phyloP scores from a whole-genome alignment of 2,329 filamentous ascomycete genomes.

The Colletotrichum spinosum region DNA sequence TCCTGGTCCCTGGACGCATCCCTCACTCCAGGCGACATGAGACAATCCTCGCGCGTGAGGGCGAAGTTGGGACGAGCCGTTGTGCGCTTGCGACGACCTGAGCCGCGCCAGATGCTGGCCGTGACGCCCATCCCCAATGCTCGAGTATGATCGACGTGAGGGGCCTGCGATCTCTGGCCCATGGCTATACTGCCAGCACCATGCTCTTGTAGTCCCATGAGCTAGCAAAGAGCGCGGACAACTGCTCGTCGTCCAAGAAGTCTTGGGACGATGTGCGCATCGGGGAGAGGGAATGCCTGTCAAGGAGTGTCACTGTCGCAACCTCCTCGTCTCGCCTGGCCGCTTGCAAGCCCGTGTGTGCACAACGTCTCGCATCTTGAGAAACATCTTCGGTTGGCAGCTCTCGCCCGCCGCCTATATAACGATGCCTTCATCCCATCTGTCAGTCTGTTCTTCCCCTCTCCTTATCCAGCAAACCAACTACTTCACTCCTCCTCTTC shows the following conservation, averaged over 20 bases:
- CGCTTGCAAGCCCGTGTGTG: background rate
- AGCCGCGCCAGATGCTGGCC: conserved; percentile 1
- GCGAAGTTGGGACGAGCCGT: conserved; percentile 24
- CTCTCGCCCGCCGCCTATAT: conserved; percentile 13
- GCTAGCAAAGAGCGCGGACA: background rate
- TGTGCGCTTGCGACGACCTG: conserved; percentile 18
- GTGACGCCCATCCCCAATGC: conserved; percentile 25
- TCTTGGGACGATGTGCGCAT: background rate
- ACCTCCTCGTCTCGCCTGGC: conserved; percentile 22
- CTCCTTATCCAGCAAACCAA: conserved; percentile 41
- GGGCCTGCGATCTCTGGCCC: conserved; percentile 2
- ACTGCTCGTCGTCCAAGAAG: no score
- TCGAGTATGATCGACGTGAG: conserved; percentile 35
- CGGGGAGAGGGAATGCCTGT: background rate
- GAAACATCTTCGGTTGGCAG: conserved; percentile 24
- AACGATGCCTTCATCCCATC: conserved; percentile 15
- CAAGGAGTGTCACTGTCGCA: conserved; percentile 30
- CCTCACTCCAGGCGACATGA: conserved; percentile 15
- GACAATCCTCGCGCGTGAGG: conserved; percentile 26
- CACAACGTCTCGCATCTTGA: background rate
- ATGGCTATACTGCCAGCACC: background rate
- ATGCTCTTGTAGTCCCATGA: conserved; percentile 14
- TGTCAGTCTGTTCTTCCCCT: conserved; percentile 16
- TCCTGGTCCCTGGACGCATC: conserved; percentile 23
- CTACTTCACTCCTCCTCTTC: conserved; percentile 44